Percentiles rank a stretch among this genome's conserved stretches.
Conservation (phyloP, 2,329 filamentous ascomycete species). For the Incumbomyces delicatus region DNA sequence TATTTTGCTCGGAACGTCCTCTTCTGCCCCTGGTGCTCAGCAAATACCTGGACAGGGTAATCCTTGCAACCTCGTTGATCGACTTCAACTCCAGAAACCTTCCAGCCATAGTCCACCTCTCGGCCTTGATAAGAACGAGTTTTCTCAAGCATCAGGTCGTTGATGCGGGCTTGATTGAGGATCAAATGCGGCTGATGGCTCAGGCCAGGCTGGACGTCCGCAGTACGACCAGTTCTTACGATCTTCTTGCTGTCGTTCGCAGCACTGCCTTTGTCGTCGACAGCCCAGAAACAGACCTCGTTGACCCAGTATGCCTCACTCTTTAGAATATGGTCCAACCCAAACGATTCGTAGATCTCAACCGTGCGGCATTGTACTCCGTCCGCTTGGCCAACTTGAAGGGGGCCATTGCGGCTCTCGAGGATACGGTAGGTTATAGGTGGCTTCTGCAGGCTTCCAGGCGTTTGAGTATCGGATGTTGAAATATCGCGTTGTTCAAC, state of each 20-base stretch:
- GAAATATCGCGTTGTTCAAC: neutral
- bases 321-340: slow-evolving; percentile 44
- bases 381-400: slow-evolving; percentile 53
- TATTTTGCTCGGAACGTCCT: slow-evolving; percentile 41
- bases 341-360: slow-evolving; percentile 53
- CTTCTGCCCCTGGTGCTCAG: slow-evolving; percentile 32
- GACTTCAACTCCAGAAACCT: slow-evolving; percentile 43
- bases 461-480: neutral
- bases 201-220: slow-evolving; percentile 46
- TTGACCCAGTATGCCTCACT: slow-evolving; percentile 49
- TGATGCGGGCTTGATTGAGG: slow-evolving; percentile 47
- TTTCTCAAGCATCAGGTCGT: slow-evolving; percentile 43
- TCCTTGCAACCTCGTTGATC: slow-evolving; percentile 34
- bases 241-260: slow-evolving; percentile 28
- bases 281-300: slow-evolving; percentile 50
- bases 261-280: slow-evolving; percentile 20
- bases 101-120: slow-evolving; percentile 46
- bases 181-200: slow-evolving; percentile 49
- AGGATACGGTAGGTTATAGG: slow-evolving; percentile 32
- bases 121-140: slow-evolving; percentile 36
- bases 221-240: slow-evolving; percentile 36
- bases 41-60: slow-evolving; percentile 37
- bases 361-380: slow-evolving; percentile 53
- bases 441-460: slow-evolving; percentile 5
- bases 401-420: slow-evolving; percentile 46